Percentiles rank a stretch among this genome's conserved stretches.
Evolutionary conservation across 2,329 filamentous ascomycete genomes (phyloP).

Genomic region (Penicillium sp.): DNA sequence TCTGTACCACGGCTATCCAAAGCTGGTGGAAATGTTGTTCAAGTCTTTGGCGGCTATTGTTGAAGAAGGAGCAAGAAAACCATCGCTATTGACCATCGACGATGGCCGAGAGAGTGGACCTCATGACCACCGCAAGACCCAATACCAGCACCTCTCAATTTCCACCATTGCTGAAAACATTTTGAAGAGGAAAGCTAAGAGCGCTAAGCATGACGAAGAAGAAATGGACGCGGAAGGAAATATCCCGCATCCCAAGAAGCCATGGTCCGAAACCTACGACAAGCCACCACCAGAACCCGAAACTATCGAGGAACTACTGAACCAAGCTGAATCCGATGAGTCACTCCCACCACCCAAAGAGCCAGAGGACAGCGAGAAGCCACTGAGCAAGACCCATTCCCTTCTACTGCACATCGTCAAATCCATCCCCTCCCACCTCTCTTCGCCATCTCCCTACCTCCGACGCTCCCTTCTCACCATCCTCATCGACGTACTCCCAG

Average conservation of each 20-base stretch:
- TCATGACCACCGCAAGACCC: constrained; percentile 30
- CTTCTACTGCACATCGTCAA: constrained; percentile 78
- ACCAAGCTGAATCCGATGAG: constrained; percentile 36
- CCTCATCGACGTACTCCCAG: constrained; percentile 68
- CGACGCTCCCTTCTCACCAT: constrained; percentile 76
- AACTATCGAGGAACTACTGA: constrained; percentile 34
- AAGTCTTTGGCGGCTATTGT: constrained; percentile 78
- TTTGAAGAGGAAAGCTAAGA: constrained; percentile 33
- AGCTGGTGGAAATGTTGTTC: constrained; percentile 83
- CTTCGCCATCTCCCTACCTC: constrained; percentile 76
- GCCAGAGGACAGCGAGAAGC: constrained; percentile 57
- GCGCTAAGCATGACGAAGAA: constrained; percentile 23
- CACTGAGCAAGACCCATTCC: constrained; percentile 72
- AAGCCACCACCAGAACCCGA: constrained; percentile 28
- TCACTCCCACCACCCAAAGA: constrained; percentile 44
- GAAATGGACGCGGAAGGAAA: constrained; percentile 23
- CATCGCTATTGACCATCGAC: constrained; percentile 48
- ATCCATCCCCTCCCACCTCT: constrained; percentile 86
- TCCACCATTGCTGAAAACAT: constrained; percentile 37
- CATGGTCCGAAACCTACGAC: constrained; percentile 33
- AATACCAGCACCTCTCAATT: constrained; percentile 31
- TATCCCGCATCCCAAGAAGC: constrained; percentile 32
- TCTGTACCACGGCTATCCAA: constrained; percentile 88
- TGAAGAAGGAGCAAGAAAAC: constrained; percentile 69
- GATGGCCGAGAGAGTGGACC: constrained; percentile 24